These are phyloP conservation scores for Parastagonospora avenae DNA, from an alignment of 2,329 filamentous ascomycete species.

Conservation along the genomic window DNA sequence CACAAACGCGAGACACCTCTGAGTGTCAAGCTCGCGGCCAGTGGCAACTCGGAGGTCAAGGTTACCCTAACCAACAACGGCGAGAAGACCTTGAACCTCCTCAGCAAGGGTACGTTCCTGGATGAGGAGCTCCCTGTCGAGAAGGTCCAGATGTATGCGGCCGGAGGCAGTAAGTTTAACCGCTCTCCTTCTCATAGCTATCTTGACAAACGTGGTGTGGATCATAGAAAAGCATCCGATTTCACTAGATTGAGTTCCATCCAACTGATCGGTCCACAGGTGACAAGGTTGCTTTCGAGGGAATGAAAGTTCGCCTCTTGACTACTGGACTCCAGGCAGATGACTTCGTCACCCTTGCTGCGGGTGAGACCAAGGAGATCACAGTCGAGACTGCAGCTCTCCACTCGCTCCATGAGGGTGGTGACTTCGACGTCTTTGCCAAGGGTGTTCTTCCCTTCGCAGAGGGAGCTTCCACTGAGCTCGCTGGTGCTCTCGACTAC, in stretches of 20 bases:
- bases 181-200: not conserved
- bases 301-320: slow-evolving; percentile 58
- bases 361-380: slow-evolving; percentile 57
- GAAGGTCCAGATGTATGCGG: slow-evolving; percentile 58
- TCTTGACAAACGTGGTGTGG: not conserved
- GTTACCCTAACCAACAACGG: slow-evolving; percentile 61
- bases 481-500: slow-evolving; percentile 62
- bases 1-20: slow-evolving; percentile 42
- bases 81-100: slow-evolving; percentile 55
- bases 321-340: slow-evolving; percentile 53
- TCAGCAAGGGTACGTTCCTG: slow-evolving; percentile 61
- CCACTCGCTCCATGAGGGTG: slow-evolving; percentile 58
- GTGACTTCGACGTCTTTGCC: slow-evolving; percentile 62
- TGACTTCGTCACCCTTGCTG: slow-evolving; percentile 57
- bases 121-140: slow-evolving; percentile 57
- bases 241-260: not conserved
- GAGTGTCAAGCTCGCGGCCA: slow-evolving; percentile 51
- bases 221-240: not conserved
- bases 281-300: slow-evolving; percentile 56
- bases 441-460: slow-evolving; percentile 51
- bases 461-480: slow-evolving; percentile 56
- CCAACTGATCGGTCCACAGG: slow-evolving; percentile 33
- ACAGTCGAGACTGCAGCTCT: slow-evolving; percentile 62
- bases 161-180: slow-evolving; percentile 47
- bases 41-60: slow-evolving; percentile 61